A percentile compares a stretch with the other conserved stretches of the same genome.
phyloP scores from a whole-genome alignment of 805 yeast species.

The Starmerella khaoyaiensis region DNA sequence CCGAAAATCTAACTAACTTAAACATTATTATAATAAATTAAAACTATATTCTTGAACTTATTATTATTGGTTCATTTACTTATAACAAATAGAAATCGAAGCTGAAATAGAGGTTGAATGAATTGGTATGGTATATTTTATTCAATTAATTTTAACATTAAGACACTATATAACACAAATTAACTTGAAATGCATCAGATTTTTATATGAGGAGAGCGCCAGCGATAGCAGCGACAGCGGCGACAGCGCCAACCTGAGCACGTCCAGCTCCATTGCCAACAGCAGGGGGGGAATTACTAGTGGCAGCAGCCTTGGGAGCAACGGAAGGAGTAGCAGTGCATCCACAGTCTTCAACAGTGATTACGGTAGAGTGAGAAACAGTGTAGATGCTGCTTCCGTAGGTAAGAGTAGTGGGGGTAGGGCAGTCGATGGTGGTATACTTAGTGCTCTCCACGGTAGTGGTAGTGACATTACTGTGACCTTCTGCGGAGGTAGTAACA shows the following conservation, averaged over 20 bases:
- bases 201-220: too few relatives aligned
- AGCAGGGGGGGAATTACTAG: not conserved
- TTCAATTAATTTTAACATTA: too few relatives aligned
- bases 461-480: conserved; percentile 1
- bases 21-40: not conserved
- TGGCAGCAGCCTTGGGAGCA: conserved; percentile 29
- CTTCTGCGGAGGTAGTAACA: conserved; percentile 1
- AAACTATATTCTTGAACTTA: not conserved
- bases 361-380: conserved; percentile 37
- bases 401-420: conserved; percentile 18
- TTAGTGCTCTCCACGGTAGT: conserved; percentile 5
- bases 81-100: too few relatives aligned
- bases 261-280: not conserved
- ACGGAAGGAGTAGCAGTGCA: conserved; percentile 58
- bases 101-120: too few relatives aligned
- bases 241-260: conserved; percentile 1
- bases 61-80: not conserved
- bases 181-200: too few relatives aligned
- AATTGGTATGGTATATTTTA: too few relatives aligned
- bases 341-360: conserved; percentile 48
- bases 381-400: conserved; percentile 20
- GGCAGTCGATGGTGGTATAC: conserved; percentile 19
- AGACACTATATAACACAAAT: too few relatives aligned
- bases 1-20: not conserved
- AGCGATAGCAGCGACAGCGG: not conserved